Evolutionary conservation across 257 asterid genomes (phyloP).

Genomic region (Plantago major): DNA sequence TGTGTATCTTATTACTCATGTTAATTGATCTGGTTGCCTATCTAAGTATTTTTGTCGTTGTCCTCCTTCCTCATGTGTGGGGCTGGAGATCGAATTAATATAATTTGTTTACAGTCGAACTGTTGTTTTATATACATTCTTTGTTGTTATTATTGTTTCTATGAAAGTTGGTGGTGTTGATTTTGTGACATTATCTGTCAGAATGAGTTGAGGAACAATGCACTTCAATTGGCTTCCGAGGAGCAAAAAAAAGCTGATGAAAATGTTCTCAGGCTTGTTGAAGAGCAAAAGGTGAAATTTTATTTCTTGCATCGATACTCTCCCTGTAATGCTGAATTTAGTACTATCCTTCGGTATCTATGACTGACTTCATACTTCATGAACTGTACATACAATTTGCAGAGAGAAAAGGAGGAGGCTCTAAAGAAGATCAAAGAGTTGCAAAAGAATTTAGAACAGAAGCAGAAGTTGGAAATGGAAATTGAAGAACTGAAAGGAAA

Average conservation of each 20-base stretch:
- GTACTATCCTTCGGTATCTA: slow-evolving; percentile 3
- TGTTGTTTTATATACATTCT: neutral
- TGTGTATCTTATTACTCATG: neutral
- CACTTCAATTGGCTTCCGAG: slow-evolving; percentile 71
- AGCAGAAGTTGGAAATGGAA: slow-evolving; percentile 56
- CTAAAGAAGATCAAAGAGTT: slow-evolving; percentile 49
- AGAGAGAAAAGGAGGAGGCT: slow-evolving; percentile 71
- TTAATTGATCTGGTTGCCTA: too few species aligned
- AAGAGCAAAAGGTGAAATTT: slow-evolving; percentile 66
- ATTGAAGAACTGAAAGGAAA: slow-evolving; percentile 49
- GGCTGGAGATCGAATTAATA: slow-evolving; percentile 8
- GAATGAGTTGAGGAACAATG: slow-evolving; percentile 69
- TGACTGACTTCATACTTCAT: slow-evolving; percentile 13
- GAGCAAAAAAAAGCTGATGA: slow-evolving; percentile 78
- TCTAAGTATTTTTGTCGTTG: neutral
- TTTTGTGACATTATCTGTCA: slow-evolving; percentile 24
- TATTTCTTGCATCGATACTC: slow-evolving; percentile 13
- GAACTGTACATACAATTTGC: slow-evolving; percentile 23
- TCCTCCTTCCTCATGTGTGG: slow-evolving; percentile 4
- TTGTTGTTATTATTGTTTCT: slow-evolving; percentile 4
- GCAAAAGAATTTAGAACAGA: slow-evolving; percentile 45
- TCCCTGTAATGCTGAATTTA: neutral
- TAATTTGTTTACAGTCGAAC: neutral
- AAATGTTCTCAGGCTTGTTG: slow-evolving; percentile 71
- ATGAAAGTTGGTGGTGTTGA: slow-evolving; percentile 5